These are phyloP conservation scores for Penicillium samsonianum DNA, from an alignment of 495 filamentous ascomycete genomes.

Conservation along the genomic window DNA sequence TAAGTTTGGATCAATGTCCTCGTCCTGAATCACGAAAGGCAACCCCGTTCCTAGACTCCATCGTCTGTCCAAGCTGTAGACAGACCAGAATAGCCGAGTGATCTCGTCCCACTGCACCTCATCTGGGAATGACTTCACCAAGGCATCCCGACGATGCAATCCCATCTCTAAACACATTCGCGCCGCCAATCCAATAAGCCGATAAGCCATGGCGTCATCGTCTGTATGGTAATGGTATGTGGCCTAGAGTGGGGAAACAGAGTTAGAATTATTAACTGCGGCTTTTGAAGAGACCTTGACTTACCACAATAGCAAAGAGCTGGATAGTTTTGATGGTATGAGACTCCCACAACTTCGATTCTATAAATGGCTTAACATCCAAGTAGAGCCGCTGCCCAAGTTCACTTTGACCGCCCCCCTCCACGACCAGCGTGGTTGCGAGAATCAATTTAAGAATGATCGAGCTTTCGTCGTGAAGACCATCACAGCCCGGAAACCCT, in stretches of 20 bases:
- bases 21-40: slow-evolving; percentile 78
- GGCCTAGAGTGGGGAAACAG: slow-evolving; percentile 49
- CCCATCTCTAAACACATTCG: slow-evolving; percentile 80
- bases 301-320: slow-evolving; percentile 69
- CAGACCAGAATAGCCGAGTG: slow-evolving; percentile 74
- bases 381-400: slow-evolving; percentile 69
- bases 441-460: slow-evolving; percentile 76
- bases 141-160: slow-evolving; percentile 71
- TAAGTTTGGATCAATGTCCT: slow-evolving; percentile 77
- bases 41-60: slow-evolving; percentile 83
- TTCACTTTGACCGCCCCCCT: slow-evolving; percentile 74
- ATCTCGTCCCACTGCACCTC: slow-evolving; percentile 61
- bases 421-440: slow-evolving; percentile 70
- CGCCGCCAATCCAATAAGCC: slow-evolving; percentile 72
- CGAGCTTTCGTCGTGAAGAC: slow-evolving; percentile 67
- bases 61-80: slow-evolving; percentile 75
- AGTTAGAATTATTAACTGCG: neutral
- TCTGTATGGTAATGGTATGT: slow-evolving; percentile 84
- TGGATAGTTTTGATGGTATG: slow-evolving; percentile 68
- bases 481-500: slow-evolving; percentile 58
- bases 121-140: slow-evolving; percentile 63
- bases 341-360: slow-evolving; percentile 66
- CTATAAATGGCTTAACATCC: slow-evolving; percentile 66
- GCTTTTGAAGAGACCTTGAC: slow-evolving; percentile 23
- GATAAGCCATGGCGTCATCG: slow-evolving; percentile 78